Percentiles rank a stretch among this genome's conserved stretches.
phyloP scores from a whole-genome alignment of 495 filamentous ascomycete species.

The Aspergillus sclerotioniger region DNA sequence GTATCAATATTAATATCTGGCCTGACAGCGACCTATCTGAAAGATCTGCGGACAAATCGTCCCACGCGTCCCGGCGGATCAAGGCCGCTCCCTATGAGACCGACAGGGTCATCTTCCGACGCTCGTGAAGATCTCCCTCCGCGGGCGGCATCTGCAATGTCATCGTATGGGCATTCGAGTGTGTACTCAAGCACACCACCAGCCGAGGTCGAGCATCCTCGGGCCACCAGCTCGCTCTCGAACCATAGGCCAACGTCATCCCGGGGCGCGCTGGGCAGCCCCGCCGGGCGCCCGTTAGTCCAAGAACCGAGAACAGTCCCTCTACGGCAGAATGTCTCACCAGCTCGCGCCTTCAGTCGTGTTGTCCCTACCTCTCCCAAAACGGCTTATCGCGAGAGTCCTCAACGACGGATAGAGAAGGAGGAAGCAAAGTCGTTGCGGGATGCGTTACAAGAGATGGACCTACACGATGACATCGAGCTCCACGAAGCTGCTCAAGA shows the following conservation, averaged over 20 bases:
- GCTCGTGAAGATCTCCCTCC: constrained; percentile 39
- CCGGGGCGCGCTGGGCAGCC: constrained; percentile 27
- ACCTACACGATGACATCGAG: constrained; percentile 64
- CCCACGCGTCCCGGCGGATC: constrained; percentile 75
- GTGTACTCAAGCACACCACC: constrained; percentile 14
- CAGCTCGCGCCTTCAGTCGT: constrained; percentile 35
- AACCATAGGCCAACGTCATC: constrained; percentile 46
- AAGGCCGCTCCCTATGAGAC: constrained; percentile 62
- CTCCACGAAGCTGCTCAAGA: constrained; percentile 75
- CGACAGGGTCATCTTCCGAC: constrained; percentile 36
- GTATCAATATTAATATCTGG: constrained; percentile 16
- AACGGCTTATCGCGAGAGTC: constrained; percentile 73
- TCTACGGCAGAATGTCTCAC: constrained; percentile 42
- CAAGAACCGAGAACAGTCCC: constrained; percentile 41
- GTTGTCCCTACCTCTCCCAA: constrained; percentile 41
- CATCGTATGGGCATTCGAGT: constrained; percentile 27
- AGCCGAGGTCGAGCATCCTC: constrained; percentile 29
- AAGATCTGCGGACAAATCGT: constrained; percentile 75
- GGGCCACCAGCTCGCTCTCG: constrained; percentile 50
- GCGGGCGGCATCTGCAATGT: constrained; percentile 48
- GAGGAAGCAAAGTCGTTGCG: constrained; percentile 77
- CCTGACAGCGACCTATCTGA: constrained; percentile 65
- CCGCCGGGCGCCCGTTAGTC: constrained; percentile 43
- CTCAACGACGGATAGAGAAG: constrained; percentile 80
- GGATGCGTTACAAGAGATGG: constrained; percentile 78